Evolutionary conservation across 768 basidiomycete genomes (phyloP).

Genomic region (Boletus subcaerulescens): DNA sequence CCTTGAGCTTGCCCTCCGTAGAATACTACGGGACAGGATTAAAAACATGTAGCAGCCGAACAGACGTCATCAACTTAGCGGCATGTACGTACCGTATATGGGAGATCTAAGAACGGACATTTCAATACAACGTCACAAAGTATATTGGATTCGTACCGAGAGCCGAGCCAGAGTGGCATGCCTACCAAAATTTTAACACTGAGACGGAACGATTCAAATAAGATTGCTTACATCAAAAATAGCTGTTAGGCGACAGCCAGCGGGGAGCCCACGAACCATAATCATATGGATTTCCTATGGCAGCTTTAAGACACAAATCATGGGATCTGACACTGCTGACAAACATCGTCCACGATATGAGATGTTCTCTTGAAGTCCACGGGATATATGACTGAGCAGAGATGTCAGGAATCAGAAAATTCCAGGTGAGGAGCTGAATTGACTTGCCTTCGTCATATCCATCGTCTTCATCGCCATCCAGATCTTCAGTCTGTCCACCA

Average conservation of each 20-base stretch:
- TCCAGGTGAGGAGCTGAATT: constrained; percentile 3
- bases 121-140: not conserved
- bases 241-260: constrained; percentile 85
- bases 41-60: not conserved
- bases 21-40: constrained; percentile 58
- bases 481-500: constrained; percentile 85
- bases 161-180: constrained; percentile 87
- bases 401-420: not conserved
- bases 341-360: constrained; percentile 87
- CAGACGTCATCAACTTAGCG: not conserved
- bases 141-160: constrained; percentile 49
- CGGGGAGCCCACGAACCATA: constrained; percentile 77
- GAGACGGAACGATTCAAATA: not conserved
- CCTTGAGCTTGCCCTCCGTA: constrained; percentile 93
- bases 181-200: constrained; percentile 39
- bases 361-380: constrained; percentile 63
- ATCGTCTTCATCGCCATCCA: constrained; percentile 80
- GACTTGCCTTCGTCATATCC: constrained; percentile 73
- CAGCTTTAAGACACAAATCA: constrained; percentile 1
- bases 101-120: constrained; percentile 48
- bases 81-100: constrained; percentile 52
- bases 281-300: constrained; percentile 67
- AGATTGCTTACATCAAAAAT: constrained; percentile 64
- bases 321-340: constrained; percentile 21
- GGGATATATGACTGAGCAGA: constrained; percentile 75